Evolutionary conservation across 495 filamentous ascomycete genomes (phyloP).

Genomic region (Massariosphaeria phaeospora): DNA sequence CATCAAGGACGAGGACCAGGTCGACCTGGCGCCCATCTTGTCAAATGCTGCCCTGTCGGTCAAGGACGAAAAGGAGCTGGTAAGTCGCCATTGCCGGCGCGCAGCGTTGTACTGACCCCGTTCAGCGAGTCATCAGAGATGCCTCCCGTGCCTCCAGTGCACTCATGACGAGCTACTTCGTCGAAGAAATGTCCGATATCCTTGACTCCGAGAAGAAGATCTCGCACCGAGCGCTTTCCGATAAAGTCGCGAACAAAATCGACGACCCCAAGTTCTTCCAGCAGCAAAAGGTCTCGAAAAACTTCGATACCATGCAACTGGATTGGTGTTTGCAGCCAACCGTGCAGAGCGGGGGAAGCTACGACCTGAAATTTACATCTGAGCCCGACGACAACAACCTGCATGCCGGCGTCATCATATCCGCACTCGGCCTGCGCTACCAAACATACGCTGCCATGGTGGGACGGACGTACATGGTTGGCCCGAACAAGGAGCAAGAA

Average conservation of each 20-base stretch:
- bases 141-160: conserved; percentile 89
- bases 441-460: conserved; percentile 89
- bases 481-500: conserved; percentile 87
- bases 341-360: conserved; percentile 91
- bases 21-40: conserved; percentile 77
- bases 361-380: conserved; percentile 75
- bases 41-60: conserved; percentile 81
- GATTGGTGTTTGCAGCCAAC: conserved; percentile 92
- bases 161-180: conserved; percentile 86
- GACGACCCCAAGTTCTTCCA: conserved; percentile 91
- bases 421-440: conserved; percentile 85
- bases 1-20: conserved; percentile 78
- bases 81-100: conserved; percentile 37
- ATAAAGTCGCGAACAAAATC: conserved; percentile 82
- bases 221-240: conserved; percentile 74
- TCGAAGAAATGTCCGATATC: conserved; percentile 94
- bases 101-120: conserved; percentile 6
- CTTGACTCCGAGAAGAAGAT: conserved; percentile 95
- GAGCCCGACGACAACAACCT: conserved; percentile 75
- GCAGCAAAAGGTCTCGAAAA: conserved; percentile 73
- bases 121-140: conserved; percentile 77
- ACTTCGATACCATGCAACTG: conserved; percentile 85
- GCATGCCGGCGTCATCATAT: conserved; percentile 89
- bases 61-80: conserved; percentile 91
- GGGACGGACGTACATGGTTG: conserved; percentile 89